Evolutionary conservation across 148 eudicot species (phyloP), one percentile per base, ranked within the genome.

Genomic region (Talinum fruticosum): DNA sequence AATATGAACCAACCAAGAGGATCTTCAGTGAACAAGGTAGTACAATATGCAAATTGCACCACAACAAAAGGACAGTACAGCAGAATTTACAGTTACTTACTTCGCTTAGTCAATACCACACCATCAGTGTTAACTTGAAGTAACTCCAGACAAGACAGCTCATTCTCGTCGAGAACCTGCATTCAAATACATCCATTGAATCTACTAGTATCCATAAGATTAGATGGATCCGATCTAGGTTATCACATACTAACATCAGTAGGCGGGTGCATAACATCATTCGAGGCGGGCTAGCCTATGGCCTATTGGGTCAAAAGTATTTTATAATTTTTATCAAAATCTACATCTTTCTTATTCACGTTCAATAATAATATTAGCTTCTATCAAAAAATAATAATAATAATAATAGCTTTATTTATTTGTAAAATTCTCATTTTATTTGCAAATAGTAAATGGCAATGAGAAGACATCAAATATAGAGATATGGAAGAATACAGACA

Each of bases 81-180:
- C 71, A 15, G 19, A 72, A 28, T 41, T 29, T 28, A 6, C n/a
- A 74, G 32, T 21, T 49, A 78, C 94, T 90, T 88, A 96, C 99
- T 96, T 81, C 75, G 78, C 80, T 82, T 93, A 73, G 97, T 91
- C 86, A 96, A 79, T 76, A 88, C 84, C 73, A 93, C 92, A 68
- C 91, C 99, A 83, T 91, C 97, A 61, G 93, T 90, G 68, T 87
- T 85, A 67, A 96, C 90, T 78, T 91, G 91, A 80, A 96, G 86
- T 66, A 96, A 82, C 86, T 93, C 97, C 85, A 79, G 49, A 83
- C 99, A 96, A 66, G 90, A 84, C 51, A 96, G 87, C 64, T 87
- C 95, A 73, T 96, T 86, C 79, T 90, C 97, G 83, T 91, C 99
- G 72, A 96, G 92, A 83, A 91, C 97, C 99, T 96, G 86, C 76